These are phyloP conservation scores for Mariannaea elegans DNA, from an alignment of 2,329 filamentous ascomycete species.

Conservation along the genomic window DNA sequence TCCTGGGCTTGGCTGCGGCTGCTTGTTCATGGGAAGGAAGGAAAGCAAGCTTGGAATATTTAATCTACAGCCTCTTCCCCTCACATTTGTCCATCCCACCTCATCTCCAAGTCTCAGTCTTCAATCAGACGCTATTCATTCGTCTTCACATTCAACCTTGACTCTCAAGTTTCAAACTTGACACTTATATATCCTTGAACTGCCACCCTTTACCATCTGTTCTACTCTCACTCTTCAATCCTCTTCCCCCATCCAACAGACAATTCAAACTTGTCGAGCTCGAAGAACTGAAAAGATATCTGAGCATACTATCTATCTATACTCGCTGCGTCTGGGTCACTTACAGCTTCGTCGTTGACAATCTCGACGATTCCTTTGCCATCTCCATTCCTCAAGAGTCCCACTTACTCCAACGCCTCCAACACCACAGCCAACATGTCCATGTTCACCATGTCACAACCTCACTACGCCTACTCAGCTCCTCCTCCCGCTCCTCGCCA, in stretches of 20 bases:
- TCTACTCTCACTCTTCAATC: constrained; percentile 2
- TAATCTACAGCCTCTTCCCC: constrained; percentile 45
- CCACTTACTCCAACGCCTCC: neutral
- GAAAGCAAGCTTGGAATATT: constrained; percentile 38
- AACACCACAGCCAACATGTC: constrained; percentile 40
- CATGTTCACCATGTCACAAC: constrained; percentile 48
- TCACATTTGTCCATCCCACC: constrained; percentile 32
- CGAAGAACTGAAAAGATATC: constrained; percentile 10
- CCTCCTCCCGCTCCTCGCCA: constrained; percentile 64
- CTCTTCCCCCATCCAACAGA: constrained; percentile 5
- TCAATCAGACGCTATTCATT: constrained; percentile 15
- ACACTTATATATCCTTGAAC: neutral
- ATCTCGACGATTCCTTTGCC: constrained; percentile 21
- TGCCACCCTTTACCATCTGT: neutral
- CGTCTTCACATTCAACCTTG: constrained; percentile 19
- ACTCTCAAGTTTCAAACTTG: constrained; percentile 8
- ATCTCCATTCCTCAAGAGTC: constrained; percentile 18
- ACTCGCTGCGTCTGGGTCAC: constrained; percentile 22
- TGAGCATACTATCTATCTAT: neutral
- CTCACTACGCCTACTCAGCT: constrained; percentile 45
- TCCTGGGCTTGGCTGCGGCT: constrained; percentile 18
- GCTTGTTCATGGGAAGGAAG: constrained; percentile 24
- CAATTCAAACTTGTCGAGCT: constrained; percentile 5
- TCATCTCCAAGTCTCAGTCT: constrained; percentile 34
- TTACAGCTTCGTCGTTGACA: constrained; percentile 28